Base-by-base conservation (phyloP, 106 monocot species). In the Iris macrosiphon region DNA sequence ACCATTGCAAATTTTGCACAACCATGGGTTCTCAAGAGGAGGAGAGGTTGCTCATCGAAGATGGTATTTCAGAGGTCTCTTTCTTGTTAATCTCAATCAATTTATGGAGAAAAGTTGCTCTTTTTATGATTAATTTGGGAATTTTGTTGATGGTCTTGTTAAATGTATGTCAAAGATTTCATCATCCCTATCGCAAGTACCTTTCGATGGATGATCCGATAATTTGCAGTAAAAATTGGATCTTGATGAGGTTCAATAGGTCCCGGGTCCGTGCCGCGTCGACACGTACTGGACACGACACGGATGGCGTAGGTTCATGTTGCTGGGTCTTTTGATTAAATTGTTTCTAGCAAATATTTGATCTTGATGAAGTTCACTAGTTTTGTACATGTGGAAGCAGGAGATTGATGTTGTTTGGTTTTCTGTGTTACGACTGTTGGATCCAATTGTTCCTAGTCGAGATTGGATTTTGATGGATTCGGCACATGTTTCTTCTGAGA, bases 1-100 rank as follows among this genome's bases (percentile, higher is more conserved):
- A n/a, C n/a, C n/a, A n/a, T n/a, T n/a, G n/a, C n/a, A n/a, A n/a
- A n/a, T n/a, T n/a, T n/a, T n/a, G n/a, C n/a, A n/a, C n/a, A n/a
- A n/a, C 34, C n/a, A 67, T 67, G 67, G 58, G 67, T 29, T 67
- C 67, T 30, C 39, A 58, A 8, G 67, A 58, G 12, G 67, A 58
- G 35, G 57, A 67, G 37, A 46, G 57, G 26, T 38, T 58, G 39
- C 58, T 67, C 0, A 43, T 54, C 27, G 67, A 67, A 58, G 67
- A 57, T 28, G 49, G 67, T 9, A 37, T 57, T 7, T 31, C 49
- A n/a, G 67, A 48, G 67, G 67, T 67, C 20, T 9, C 38, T 14
- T 19, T 14, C 3, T 4, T 15, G 11, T 31, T 9, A 4, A 1
- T 16, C 33, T 31, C 30, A 25, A 3, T 45, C 19, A 37, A n/a